A percentile compares a stretch with the other conserved stretches of the same genome.
These are phyloP conservation scores for Amanita subjunquillea DNA, from an alignment of 768 basidiomycete species.

Conservation along the genomic window DNA sequence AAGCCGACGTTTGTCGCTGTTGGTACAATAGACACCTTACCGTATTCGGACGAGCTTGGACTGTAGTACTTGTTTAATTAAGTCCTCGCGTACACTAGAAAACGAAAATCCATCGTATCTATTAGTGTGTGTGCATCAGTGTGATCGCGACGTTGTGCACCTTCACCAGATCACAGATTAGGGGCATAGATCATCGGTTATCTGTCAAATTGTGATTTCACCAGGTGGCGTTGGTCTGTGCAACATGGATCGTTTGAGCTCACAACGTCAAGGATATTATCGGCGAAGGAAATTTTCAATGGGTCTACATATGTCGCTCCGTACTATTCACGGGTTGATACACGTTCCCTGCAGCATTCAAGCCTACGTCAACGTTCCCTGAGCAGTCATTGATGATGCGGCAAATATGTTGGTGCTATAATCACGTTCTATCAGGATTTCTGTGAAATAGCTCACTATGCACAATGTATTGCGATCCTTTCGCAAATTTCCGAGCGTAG, in stretches of 20 bases:
- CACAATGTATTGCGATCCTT: neutral
- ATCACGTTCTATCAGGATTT: neutral
- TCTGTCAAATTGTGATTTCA: no score
- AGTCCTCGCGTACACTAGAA: neutral
- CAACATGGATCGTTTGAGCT: no score
- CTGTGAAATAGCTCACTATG: neutral
- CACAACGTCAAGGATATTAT: no score
- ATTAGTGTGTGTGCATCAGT: neutral
- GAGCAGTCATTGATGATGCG: neutral
- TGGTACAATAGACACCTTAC: constrained; percentile 68
- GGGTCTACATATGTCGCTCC: no score
- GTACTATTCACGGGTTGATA: neutral
- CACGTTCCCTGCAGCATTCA: neutral
- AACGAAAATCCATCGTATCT: no score
- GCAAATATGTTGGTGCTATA: neutral
- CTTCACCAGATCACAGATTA: no score
- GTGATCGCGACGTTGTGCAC: neutral
- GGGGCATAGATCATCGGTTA: no score
- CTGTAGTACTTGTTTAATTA: constrained; percentile 32
- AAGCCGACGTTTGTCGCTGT: constrained; percentile 86
- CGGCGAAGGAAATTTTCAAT: no score
- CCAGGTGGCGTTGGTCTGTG: no score
- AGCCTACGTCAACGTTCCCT: neutral
- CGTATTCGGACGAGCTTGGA: constrained; percentile 78
- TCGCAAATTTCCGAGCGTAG: neutral